Base-by-base conservation (phyloP, 306 rosid genomes). In the Senna siamea region DNA sequence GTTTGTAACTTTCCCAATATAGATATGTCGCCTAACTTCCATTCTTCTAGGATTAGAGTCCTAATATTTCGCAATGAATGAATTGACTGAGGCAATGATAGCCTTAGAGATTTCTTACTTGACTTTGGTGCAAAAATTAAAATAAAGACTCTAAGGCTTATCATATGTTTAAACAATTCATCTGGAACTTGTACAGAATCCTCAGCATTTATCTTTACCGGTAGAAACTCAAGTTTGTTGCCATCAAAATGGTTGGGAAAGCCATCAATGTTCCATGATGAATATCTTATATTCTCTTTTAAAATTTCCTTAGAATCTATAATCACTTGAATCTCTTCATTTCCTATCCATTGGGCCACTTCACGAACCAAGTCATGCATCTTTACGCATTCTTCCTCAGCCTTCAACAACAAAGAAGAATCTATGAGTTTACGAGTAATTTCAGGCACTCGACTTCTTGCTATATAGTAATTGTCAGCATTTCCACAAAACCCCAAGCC, bases 301-400 rank as follows among this genome's bases (percentile, higher is more conserved):
- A 37, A 0, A 70, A 34, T 43, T 40, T 10, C 53, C 15, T 41
- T 62, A 10, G 41, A 34, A n/a, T 17, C 1, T 6, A 5, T 35
- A 4, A 73, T 19, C 10, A 6, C 13, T 17, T 64, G 67, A 55
- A 47, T 13, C 6, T 34, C 58, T 1, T 28, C 5, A 1, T 66
- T 15, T 9, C 70, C 50, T 8, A 79, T 66, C 34, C 18, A 17
- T 4, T 17, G 48, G 14, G 75, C 81, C 32, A 81, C 66, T 37
- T 64, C 38, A 0, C 74, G 84, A 70, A 71, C 53, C 19, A 81
- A 9, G 43, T 76, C 85, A 20, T 81, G 81, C 85, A 76, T 48
- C 26, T 57, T 76, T 63, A 76, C 66, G 50, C 0, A 1, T 0
- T 35, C 22, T 20, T 1, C 30, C 0, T 13, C 37, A 12, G 0